Base-by-base conservation (phyloP, 495 filamentous ascomycete genomes). In the Evernia prunastri region DNA sequence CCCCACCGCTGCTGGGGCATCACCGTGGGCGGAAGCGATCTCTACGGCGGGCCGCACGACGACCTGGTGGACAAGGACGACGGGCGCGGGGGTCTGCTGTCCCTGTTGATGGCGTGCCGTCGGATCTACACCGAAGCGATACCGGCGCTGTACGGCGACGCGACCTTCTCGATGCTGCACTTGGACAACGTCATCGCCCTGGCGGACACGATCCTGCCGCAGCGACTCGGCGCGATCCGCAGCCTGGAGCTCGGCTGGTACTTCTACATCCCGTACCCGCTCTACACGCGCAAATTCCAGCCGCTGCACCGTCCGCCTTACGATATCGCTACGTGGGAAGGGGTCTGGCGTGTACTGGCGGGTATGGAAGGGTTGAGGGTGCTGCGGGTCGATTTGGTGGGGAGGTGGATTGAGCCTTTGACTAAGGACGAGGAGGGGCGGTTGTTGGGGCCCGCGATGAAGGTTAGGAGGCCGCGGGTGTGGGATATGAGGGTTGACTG, bases 91-190 rank as follows among this genome's bases (percentile, higher is more conserved):
- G 37, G 37, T 40, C 37, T 59, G 8, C 23, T 59, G 0, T 25
- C 57, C 12, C 15, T 59, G 23, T 2, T 59, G n/a, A 37, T 40
- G 23, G 37, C 36, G 13, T 59, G 57, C 31, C 37, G 57, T 40
- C 25, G 10, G 40, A 43, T 59, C 35, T 59, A 59, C n/a, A 11
- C 12, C 1, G 57, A 59, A 59, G 35, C 57, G 7, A 59, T 59
- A 37, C n/a, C 23, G 17, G 10, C 43, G 1, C 25, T 59, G 10
- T 59, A 59, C 37, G 18, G 13, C 17, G 13, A 27, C 18, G 27
- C 2, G 3, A 59, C 35, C 0, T 43, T 39, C 23, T 59, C 57
- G n/a, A 40, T 59, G 36, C 20, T 18, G 7, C 25, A 20, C 57
- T 10, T 25, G 9, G 36, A 25, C 1, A 20, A 2, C 36, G 23